Evolutionary conservation across 306 rosid genomes (phyloP), one percentile per base, ranked within the genome.

Genomic region (Phaseolus lunatus): DNA sequence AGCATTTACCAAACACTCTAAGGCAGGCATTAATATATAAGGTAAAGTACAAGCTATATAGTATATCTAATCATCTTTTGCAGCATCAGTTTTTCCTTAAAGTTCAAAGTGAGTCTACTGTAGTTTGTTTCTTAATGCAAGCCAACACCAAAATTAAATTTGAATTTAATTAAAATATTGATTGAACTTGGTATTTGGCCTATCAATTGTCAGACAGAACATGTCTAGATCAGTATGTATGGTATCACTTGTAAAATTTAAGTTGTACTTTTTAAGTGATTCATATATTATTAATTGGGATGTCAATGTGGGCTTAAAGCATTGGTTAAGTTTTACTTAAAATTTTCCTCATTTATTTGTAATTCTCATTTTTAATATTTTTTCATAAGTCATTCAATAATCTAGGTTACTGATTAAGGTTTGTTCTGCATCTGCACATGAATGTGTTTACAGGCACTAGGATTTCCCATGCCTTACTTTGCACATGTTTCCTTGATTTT

Each of bases 401-500:
- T 62, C 1, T 18, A 44, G 49, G 70, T 82, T 49, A 50, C 82
- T 86, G 29, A 80, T 43, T 74, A 58, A 63, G 48, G 57, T 80
- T 62, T 54, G 58, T 57, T 44, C 27, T 56, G 22, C 35, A 68
- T 54, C 41, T 48, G 47, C 59, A 35, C 71, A 44, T 67, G 48
- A 63, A 69, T 85, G 26, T 44, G 18, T 62, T 58, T 74, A 59
- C 94, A 92, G 97, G 92, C 97, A 80, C 80, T 92, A 52, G 92
- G 91, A 82, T 89, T 90, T 59, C 81, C 84, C 43, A 92, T 92
- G 97, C 97, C 97, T 61, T 41, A 80, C 76, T 84, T 83, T 84
- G 92, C 99, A 39, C 99, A 95, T 19, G 97, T 95, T 78, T 95
- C 98, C 83, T 87, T 95, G 81, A 92, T 95, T 84, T 93, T 95